Base-by-base conservation (phyloP, 108 stramenopile species). In the Chaetoceros tenuissimus region DNA sequence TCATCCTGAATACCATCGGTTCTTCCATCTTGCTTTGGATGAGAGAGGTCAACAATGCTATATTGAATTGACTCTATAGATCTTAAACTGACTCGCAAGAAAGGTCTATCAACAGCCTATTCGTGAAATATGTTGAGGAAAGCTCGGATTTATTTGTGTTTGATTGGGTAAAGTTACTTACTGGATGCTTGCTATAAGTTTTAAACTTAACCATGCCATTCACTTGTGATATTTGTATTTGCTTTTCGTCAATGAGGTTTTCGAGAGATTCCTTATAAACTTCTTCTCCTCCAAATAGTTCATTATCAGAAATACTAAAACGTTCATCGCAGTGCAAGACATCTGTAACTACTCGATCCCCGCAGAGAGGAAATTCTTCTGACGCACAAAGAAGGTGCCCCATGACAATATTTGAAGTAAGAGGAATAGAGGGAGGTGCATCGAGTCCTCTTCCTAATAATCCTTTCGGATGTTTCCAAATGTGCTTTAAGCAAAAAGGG, bases 371-470 rank as follows among this genome's bases (percentile, higher is more conserved):
- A 57, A 78, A 89, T 60, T 97, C 96, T 17, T 76, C 68, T 2
- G 84, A 84, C 3, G 96, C 97, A 55, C 95, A 98, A 2, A 96
- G 68, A 29, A 96, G 46, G 60, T 98, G 97, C 1, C 83, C 81
- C 45, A 86, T 80, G 19, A 97, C 64, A 7, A 98, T 74, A 24
- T 74, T 77, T 31, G 63, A 53, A 67, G 90, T 92, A 2, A 73
- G 63, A 2, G 88, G 78, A 62, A 94, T 81, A 29, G 94, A 69
- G n/a, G 80, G 66, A 7, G 80, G 89, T 18, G 78, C 78, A 46
- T 94, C 85, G 0, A 85, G 55, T 5, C 91, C 86, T 48, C 64
- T 44, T 25, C 68, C 66, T 20, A 96, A 51, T 26, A 97, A 63
- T 53, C 67, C 70, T 25, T 50, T 62, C 2, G 97, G 97, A 59